phyloP scores from a whole-genome alignment of 2,329 filamentous ascomycete species.

The Paecilomyces formosus region DNA sequence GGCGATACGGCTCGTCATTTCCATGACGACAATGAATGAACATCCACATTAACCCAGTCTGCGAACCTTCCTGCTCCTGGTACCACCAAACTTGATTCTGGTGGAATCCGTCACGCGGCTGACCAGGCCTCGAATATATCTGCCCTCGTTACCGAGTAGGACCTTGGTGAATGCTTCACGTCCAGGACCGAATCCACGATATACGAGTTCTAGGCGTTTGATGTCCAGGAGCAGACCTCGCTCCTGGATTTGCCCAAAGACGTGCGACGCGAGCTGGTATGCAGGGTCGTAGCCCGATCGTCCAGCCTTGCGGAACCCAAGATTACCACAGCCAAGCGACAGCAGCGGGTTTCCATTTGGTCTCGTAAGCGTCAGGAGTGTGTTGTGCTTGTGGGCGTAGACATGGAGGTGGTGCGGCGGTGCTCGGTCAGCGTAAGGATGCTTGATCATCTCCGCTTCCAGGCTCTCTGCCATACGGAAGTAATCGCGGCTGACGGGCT shows the following conservation, averaged over 20 bases:
- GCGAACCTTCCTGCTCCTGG: conserved; percentile 74
- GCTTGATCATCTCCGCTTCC: conserved; percentile 26
- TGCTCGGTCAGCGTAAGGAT: conserved; percentile 27
- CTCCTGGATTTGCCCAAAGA: conserved; percentile 78
- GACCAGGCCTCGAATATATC: conserved; percentile 65
- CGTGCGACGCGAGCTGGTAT: conserved; percentile 79
- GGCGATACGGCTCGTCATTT: neutral
- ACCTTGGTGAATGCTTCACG: conserved; percentile 87
- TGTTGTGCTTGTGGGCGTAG: conserved; percentile 86
- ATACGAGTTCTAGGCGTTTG: conserved; percentile 65
- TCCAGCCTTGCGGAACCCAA: conserved; percentile 81
- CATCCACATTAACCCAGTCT: conserved; percentile 55
- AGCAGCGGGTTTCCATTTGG: conserved; percentile 74
- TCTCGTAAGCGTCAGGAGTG: conserved; percentile 80
- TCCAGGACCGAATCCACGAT: conserved; percentile 79
- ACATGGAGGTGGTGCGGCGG: conserved; percentile 78
- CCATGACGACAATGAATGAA: conserved; percentile 1
- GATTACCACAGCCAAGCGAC: conserved; percentile 72
- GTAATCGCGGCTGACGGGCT: conserved; percentile 20
- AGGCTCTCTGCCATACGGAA: conserved; percentile 23
- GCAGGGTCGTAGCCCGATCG: conserved; percentile 82
- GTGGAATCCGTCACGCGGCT: conserved; percentile 76
- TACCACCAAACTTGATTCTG: conserved; percentile 91
- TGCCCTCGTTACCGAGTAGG: conserved; percentile 77
- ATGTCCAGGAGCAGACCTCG: conserved; percentile 71